Evolutionary conservation across 306 rosid species (phyloP), one percentile per base, ranked within the genome.

Genomic region (Lathyrus oleraceus): DNA sequence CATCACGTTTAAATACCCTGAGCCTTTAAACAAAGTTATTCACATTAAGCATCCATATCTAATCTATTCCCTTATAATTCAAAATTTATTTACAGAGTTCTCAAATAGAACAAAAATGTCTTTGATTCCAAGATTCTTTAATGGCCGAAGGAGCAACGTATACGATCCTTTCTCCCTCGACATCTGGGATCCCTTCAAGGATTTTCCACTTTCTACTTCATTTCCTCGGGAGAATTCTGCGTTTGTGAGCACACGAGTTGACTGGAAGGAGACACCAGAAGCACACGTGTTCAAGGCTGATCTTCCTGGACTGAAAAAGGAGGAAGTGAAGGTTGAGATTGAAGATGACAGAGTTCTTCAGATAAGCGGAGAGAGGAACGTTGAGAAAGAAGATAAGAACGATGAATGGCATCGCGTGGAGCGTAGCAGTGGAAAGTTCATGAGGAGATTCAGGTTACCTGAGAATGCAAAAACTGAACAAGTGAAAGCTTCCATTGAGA

Each of bases 401-500:
- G 35, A 54, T 11, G 0, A 54, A 23, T 54, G 61, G 61, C 61
- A 54, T 5, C 61, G 61, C 9, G 16, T 54, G 2, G 61, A 54
- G 4, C 35, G 61, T 21, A 23, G 61, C 61, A 21, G 35, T 54
- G 61, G 61, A 0, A 53, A 53, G 15, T 53, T 53, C 15, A 10
- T 11, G 35, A 53, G 60, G 15, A 53, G 60, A 5, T 53, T 53
- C 5, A 53, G 60, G 11, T 53, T 53, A 8, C 60, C 60, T 0
- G 61, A 54, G 35, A 54, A 54, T 54, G 61, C 61, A 4, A 77
- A 69, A 16, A n/a, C 77, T 14, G 67, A 68, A 12, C 11, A 67
- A 25, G 73, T 81, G 1, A 76, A 77, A 17, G 85, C 85, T 53
- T n/a, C 79, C 0, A 61, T 81, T 77, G 82, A 81, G 7, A 81